A percentile compares a stretch with the other conserved stretches of the same genome.
These are phyloP conservation scores for Pseudocercospora crystallina DNA, from an alignment of 2,329 filamentous ascomycete species.

Conservation along the genomic window DNA sequence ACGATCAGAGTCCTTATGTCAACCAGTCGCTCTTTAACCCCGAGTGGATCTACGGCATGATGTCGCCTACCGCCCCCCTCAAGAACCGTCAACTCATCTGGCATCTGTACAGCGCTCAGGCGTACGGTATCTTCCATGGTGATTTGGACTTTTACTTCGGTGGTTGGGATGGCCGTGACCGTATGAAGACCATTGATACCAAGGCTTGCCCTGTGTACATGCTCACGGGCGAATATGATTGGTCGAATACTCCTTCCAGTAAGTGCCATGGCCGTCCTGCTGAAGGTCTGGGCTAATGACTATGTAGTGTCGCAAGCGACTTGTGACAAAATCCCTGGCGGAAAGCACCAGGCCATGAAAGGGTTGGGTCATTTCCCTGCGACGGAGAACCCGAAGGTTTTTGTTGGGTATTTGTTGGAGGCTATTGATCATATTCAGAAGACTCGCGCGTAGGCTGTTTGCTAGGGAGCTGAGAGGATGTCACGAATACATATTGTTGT, in stretches of 20 bases:
- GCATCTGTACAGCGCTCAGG: conserved; percentile 52
- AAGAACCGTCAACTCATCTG: conserved; percentile 50
- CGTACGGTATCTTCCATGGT: conserved; percentile 54
- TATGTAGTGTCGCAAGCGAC: conserved; percentile 48
- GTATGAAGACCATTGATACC: conserved; percentile 45
- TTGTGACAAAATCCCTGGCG: conserved; percentile 49
- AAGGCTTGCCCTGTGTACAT: conserved; percentile 53
- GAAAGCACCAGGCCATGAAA: conserved; percentile 46
- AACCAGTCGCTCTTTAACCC: conserved; percentile 48
- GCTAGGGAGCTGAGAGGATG: not conserved
- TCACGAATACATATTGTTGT: too few relatives aligned
- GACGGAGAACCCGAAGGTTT: conserved; percentile 41
- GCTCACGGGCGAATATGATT: conserved; percentile 53
- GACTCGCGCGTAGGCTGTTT: conserved; percentile 12
- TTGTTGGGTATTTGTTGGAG: conserved; percentile 34
- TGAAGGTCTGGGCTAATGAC: too few relatives aligned
- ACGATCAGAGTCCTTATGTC: conserved; percentile 48
- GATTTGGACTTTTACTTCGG: conserved; percentile 55
- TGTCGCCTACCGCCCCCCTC: conserved; percentile 47
- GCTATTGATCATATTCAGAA: conserved; percentile 36
- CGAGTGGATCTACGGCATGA: conserved; percentile 54
- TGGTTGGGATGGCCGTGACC: conserved; percentile 49
- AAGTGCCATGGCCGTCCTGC: too few relatives aligned
- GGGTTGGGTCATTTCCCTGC: conserved; percentile 51
- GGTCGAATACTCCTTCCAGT: conserved; percentile 43